Base-by-base conservation (phyloP, 75 land plant species). In the Azolla pinnata region DNA sequence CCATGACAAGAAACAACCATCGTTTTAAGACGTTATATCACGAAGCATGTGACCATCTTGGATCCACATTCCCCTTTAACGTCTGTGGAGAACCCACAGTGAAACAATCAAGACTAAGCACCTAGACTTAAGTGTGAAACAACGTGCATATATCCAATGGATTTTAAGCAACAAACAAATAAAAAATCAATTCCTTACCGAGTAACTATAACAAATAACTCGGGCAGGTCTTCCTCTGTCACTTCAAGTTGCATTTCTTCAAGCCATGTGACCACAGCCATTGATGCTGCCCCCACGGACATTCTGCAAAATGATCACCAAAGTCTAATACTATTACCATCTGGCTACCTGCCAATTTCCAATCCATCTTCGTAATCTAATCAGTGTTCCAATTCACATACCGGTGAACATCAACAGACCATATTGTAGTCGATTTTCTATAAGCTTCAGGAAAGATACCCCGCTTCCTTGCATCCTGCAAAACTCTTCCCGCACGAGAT, bases 401-500 rank as follows among this genome's bases (percentile, higher is more conserved):
- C 99, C 99, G 90, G 62, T 90, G 97, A 1, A 90, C 88, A 73
- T 95, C 96, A 32, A 90, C 73, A 33, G 97, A 83, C 88, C 83
- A 90, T 24, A 95, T 67, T 55, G 81, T 75, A 47, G 75, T 75
- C 49, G 72, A 86, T 54, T 72, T 44, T 27, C 81, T 75, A 62
- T 68, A 82, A 5, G 81, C 76, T 58, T 95, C 91, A 34, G 86
- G 81, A 56, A 76, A 86, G 47, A 79, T 68, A 27, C 88, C 88
- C 17, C 85, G 70, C 34, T 69, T 75, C 62, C 66, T 77, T 59
- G 83, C 99, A 60, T 83, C 99, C 52, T 66, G 45, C 28, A 95
- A 82, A 1, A 95, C 88, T 55, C 83, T 67, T 25, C 79, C 77
- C 68, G 91, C 96, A 23, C 91, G 68, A 61, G 65, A 81, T 61